Evolutionary conservation across 192 early-diverging fungal genomes (phyloP).

Genomic region (Funneliformis mosseae): DNA sequence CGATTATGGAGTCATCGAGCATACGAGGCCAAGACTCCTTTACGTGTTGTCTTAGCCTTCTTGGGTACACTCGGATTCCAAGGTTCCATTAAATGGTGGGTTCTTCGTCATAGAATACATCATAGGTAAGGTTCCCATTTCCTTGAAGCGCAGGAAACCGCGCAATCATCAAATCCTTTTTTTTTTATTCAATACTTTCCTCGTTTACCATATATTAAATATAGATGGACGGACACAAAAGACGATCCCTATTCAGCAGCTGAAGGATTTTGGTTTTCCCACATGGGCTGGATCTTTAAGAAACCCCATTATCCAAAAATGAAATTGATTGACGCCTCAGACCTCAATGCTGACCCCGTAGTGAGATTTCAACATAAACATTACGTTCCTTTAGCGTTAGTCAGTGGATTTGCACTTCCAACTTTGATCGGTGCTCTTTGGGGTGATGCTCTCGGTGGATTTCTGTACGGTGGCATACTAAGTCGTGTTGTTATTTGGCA

Average conservation of each 20-base stretch:
- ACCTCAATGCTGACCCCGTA: conserved; percentile 75
- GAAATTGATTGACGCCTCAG: conserved; percentile 75
- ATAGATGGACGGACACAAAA: conserved; percentile 54
- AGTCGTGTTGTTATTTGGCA: conserved; percentile 77
- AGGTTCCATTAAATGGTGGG: conserved; percentile 85
- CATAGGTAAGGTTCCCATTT: conserved; percentile 59
- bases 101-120: conserved; percentile 78
- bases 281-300: conserved; percentile 83
- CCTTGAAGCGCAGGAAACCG: no score
- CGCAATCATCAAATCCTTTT: background rate
- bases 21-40: conserved; percentile 59
- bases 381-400: conserved; percentile 67
- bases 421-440: conserved; percentile 79
- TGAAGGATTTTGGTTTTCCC: conserved; percentile 77
- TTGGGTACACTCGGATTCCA: conserved; percentile 71
- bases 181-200: background rate
- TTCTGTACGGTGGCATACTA: conserved; percentile 71
- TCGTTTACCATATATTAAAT: background rate
- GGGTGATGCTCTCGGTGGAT: conserved; percentile 80
- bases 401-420: conserved; percentile 75
- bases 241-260: conserved; percentile 80
- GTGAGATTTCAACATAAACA: conserved; percentile 77
- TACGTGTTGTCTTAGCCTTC: conserved; percentile 63
- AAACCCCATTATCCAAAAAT: conserved; percentile 65
- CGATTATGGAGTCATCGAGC: conserved; percentile 77